Evolutionary conservation across 768 basidiomycete species (phyloP), one percentile per base, ranked within the genome.

Genomic region (Boletus reticuloceps): DNA sequence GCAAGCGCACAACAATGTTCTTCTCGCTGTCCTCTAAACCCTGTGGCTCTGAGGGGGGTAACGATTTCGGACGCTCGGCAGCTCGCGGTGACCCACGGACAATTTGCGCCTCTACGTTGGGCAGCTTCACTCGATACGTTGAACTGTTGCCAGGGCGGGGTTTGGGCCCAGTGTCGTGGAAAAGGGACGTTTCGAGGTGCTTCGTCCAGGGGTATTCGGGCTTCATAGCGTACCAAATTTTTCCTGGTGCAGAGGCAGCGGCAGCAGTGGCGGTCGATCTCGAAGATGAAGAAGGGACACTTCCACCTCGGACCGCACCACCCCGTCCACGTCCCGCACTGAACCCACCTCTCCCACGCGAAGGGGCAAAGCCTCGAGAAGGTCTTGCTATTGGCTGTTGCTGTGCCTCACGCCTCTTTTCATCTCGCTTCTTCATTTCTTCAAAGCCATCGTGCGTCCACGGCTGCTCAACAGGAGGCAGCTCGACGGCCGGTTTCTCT

Each of bases 361-460:
- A 69, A 13, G 69, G 69, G 29, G 70, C 64, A 50, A 69, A 58
- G 22, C 74, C 77, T 48, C 75, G 72, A 54, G 58, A 56, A 36
- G 67, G 56, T 54, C 71, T 67, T 34, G 65, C 51, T 27, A 63
- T 20, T 53, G 65, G 71, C 40, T 69, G 65, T 44, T 74, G 74
- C 62, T 72, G 72, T 62, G 66, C 58, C 44, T 66, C 69, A 7
- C 68, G 63, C 38, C 73, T 73, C 50, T 78, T 77, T 54, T 91
- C 88, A 55, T 92, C 91, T 61, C 80, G 81, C 51, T 78, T 78
- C 72, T 84, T 90, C 82, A 93, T 82, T 74, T 95, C 90, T 69
- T 93, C 91, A 59, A 86, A 95, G 2, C 91, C 91, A 65, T 92
- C 91, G 65, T 94, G 92, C 0, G 80, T 85, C 92, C 92, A 94